Evolutionary conservation across 192 early-diverging fungal species (phyloP), one percentile per base, ranked within the genome.

Genomic region (Thamnidium elegans): DNA sequence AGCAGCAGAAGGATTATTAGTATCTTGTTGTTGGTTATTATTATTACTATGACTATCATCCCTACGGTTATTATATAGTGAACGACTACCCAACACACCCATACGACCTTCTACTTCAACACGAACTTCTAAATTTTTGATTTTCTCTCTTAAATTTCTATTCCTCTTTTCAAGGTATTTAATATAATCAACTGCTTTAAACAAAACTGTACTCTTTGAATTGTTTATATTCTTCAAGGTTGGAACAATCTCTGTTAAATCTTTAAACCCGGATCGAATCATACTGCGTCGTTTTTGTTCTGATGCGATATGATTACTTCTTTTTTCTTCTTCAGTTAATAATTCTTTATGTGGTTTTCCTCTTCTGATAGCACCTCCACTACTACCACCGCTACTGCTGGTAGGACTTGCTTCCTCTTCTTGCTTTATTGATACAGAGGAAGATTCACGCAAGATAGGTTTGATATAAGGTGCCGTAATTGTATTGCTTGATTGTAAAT

Each of bases 161-260:
- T 89, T 89, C 21, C 82, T 76, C 21, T 70, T 69, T 66, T 89
- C 88, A 13, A 89, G 74, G 14, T 83, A 69, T 43, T 75, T 76
- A 50, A 88, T 89, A 62, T 83, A 87, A 52, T 85, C 88, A 8
- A 89, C 84, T 19, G 88, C 83, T 55, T 88, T 87, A 73, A 82
- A 84, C 20, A 90, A 66, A 30, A 90, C 86, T 2, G 83, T 85
- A 43, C 80, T 84, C 61, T 89, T 90, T 44, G 84, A 86, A 72
- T 80, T 86, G 58, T 85, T 86, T 23, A 81, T 66, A 32, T 85
- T 83, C 48, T 78, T 90, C 36, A 96, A 78, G 4, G 85, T 86
- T 8, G 94, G 93, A 45, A 96, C 89, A 32, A 94, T 85, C 45
- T 91, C 89, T 15, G 91, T 88, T 64, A 97, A 85, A 70, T 93